Base-by-base conservation (phyloP, 2,329 filamentous ascomycete genomes). In the Knufia fluminis region DNA sequence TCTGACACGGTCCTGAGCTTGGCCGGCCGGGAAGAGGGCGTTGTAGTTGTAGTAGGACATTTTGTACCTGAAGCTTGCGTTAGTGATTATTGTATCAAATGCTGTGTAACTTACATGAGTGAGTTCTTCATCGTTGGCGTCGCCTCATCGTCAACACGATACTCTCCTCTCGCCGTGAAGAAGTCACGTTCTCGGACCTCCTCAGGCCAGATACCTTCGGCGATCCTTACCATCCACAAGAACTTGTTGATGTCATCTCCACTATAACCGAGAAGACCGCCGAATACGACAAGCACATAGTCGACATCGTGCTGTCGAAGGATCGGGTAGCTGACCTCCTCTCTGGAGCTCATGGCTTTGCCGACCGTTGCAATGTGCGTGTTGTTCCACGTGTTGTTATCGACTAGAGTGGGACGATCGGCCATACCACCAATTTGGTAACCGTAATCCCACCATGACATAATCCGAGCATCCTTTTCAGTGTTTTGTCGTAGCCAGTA, bases 311-410 rank as follows among this genome's bases (percentile, higher is more conserved):
- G 92, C 69, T 97, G 88, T 58, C 90, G 85, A 80, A 98, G 91
- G 65, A 98, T 98, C 2, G 89, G 88, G 69, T 98, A 98, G 72
- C 89, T 95, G 69, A 97, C 90, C 68, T 98, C 94, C 69, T 98
- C 92, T 40, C 86, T 78, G 6, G 90, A 96, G 71, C 86, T 92
- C 92, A 98, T 97, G 36, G 92, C 92, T 74, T 98, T 98, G 63
- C 92, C 92, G 51, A 98, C 92, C 12, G 92, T 98, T 47, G 92
- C 92, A 70, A 98, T 98, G 68, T 98, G 92, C 6, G 92, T 98
- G 74, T 98, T 98, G 76, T 98, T 98, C 92, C 92, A 98, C 1
- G 92, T 98, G 73, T 98, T 98, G 76, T 98, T 98, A 75, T 98
- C 92, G 28, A 98, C 92, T 28, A 98, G 77, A 1, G 92, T 98